These are phyloP conservation scores for Oryza glumipatula DNA, from an alignment of 176 grass and related monocot species.

Conservation along the genomic window DNA sequence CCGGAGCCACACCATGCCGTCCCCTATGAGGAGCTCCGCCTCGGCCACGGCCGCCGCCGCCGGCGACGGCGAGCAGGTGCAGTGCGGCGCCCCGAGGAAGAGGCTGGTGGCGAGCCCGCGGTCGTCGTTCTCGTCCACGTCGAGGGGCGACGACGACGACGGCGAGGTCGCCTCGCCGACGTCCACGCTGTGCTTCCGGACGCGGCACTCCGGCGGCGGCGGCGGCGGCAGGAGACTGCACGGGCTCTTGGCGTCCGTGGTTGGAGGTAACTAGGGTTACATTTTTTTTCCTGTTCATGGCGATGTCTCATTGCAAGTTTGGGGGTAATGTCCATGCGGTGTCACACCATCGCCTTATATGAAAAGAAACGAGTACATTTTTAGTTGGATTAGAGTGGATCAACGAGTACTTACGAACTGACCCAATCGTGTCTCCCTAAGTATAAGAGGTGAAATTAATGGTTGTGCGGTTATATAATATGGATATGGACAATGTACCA, in stretches of 20 bases:
- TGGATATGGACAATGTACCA: background rate
- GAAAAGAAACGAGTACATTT: background rate
- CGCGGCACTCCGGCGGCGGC: conserved; percentile 24
- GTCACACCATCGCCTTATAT: background rate
- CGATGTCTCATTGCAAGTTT: background rate
- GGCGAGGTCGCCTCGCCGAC: conserved; percentile 15
- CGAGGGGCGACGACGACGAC: conserved; percentile 41
- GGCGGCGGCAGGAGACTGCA: conserved; percentile 32
- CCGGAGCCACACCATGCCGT: conserved; percentile 50
- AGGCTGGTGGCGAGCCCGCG: conserved; percentile 39
- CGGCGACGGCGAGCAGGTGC: background rate
- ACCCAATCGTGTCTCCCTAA: background rate
- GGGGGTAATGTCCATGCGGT: background rate
- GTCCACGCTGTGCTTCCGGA: conserved; percentile 43
- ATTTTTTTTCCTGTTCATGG: conserved; percentile 5
- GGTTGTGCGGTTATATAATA: conserved; percentile 13
- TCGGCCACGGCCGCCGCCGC: background rate
- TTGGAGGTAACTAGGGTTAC: conserved; percentile 31
- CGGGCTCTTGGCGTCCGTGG: conserved; percentile 33
- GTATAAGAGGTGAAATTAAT: background rate
- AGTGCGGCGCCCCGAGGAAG: conserved; percentile 26
- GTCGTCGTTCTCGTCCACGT: conserved; percentile 57
- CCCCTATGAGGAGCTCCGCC: background rate
- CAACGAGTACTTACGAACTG: background rate
- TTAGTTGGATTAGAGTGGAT: background rate